Evolutionary conservation across 768 basidiomycete species (phyloP).

Genomic region (Kwoniella europaea): DNA sequence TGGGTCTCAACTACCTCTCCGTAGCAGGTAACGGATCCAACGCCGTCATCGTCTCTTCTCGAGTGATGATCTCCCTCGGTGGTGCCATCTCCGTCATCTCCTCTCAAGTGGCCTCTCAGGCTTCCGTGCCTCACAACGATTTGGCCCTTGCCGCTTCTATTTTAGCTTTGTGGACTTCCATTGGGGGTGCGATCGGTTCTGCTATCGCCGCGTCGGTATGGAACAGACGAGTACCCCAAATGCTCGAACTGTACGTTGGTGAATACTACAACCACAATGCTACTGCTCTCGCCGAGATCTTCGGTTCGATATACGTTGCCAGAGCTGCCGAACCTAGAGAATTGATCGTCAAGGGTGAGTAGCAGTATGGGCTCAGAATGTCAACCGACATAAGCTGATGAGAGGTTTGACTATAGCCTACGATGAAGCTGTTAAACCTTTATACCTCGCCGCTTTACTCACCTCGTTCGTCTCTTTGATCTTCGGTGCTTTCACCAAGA

Average conservation of each 20-base stretch:
- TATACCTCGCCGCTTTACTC: constrained; percentile 53
- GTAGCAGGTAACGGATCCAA: constrained; percentile 34
- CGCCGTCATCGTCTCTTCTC: constrained; percentile 52
- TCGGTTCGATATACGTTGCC: constrained; percentile 46
- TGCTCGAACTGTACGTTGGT: constrained; percentile 47
- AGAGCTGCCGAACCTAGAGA: constrained; percentile 47
- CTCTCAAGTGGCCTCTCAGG: constrained; percentile 57
- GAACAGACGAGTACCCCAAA: constrained; percentile 35
- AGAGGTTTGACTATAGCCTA: constrained; percentile 20
- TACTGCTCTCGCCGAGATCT: constrained; percentile 51
- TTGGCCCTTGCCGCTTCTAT: constrained; percentile 58
- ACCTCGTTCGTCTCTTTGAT: constrained; percentile 52
- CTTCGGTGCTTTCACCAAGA: constrained; percentile 49
- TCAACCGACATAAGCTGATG: not conserved
- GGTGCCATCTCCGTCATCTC: constrained; percentile 54
- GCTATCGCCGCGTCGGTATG: constrained; percentile 57
- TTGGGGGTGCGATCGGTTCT: constrained; percentile 57
- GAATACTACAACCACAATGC: constrained; percentile 33
- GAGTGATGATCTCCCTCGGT: constrained; percentile 50
- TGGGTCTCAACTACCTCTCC: constrained; percentile 37
- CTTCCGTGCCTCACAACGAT: constrained; percentile 58
- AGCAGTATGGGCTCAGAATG: not conserved
- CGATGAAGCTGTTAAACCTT: constrained; percentile 42
- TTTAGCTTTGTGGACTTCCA: constrained; percentile 58
- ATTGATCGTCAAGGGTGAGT: constrained; percentile 40